A percentile compares a stretch with the other conserved stretches of the same genome.
Conservation (phyloP, 306 rosid species). For the Corylus heterophylla region DNA sequence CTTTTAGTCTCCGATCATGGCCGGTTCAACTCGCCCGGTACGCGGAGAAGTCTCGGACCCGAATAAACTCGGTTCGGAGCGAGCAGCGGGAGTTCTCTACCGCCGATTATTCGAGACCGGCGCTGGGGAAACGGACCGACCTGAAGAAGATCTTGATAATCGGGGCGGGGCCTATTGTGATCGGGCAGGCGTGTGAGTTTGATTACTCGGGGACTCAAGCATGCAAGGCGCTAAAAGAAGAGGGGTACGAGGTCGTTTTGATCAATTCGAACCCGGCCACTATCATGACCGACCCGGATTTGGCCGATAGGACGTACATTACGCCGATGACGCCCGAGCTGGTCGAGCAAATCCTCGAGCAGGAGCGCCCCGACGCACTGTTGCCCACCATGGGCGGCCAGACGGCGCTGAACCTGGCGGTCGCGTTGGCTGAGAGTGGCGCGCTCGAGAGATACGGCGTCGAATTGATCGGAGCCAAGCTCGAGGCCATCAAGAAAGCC, state of each 20-base stretch:
- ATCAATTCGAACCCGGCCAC: constrained; percentile 96
- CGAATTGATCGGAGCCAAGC: constrained; percentile 91
- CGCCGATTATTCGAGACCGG: background rate
- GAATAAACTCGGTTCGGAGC: constrained; percentile 24
- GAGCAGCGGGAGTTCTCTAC: background rate
- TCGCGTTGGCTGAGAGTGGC: constrained; percentile 81
- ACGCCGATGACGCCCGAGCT: constrained; percentile 92
- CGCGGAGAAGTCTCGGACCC: background rate
- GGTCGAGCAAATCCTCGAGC: constrained; percentile 76
- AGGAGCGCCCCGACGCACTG: constrained; percentile 88
- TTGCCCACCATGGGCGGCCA: constrained; percentile 98
- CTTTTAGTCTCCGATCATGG: constrained; percentile 37
- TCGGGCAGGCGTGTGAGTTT: constrained; percentile 95
- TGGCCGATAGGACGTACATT: constrained; percentile 76
- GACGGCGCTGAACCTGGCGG: constrained; percentile 87
- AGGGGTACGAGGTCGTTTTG: constrained; percentile 77
- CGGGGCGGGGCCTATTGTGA: constrained; percentile 95
- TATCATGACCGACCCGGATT: constrained; percentile 95
- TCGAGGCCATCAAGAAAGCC: constrained; percentile 83
- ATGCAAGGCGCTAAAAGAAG: constrained; percentile 86
- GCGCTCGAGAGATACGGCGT: constrained; percentile 66
- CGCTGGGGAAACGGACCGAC: constrained; percentile 69
- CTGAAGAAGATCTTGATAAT: constrained; percentile 87
- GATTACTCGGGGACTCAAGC: constrained; percentile 98
- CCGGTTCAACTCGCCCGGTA: constrained; percentile 5